Base-by-base conservation (phyloP, 495 filamentous ascomycete genomes). In the Trichoderma erinaceum region DNA sequence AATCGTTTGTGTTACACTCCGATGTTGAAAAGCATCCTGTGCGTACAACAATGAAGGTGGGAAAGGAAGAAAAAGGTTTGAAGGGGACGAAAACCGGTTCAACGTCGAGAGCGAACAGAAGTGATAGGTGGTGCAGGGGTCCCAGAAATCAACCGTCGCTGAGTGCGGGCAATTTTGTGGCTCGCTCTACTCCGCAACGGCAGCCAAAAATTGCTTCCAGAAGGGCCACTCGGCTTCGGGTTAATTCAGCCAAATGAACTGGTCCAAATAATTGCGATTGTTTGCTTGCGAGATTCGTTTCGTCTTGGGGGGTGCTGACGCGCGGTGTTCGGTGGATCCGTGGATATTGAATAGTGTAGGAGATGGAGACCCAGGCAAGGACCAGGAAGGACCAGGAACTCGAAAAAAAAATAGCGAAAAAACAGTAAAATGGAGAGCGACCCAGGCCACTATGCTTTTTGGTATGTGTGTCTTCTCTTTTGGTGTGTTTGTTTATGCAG, bases 171-270 rank as follows among this genome's bases (percentile, higher is more conserved):
- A 61, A 12, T 61, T 32, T 61, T 38, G 35, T 38, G 35, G 35
- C 35, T 48, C 23, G 27, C 56, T 29, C 25, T 25, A 32, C 56
- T 11, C 56, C 27, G 50, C 16, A 32, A 1, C 56, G 25, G 56
- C 56, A 18, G 27, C 13, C n/a, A 61, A 25, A 32, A 61, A 13
- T 61, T 11, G 56, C 23, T 61, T 61, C 56, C 56, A 61, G 23
- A 61, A 61, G 56, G 56, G 23, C 27, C 56, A 61, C 23, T 61
- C 56, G 56, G 56, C 56, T 27, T 61, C 56, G 56, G 56, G 56
- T 1, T 12, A 61, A 48, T 48, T 16, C 6, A 48, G 4, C 44
- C 4, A n/a, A 48, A 61, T 61, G 16, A 61, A 61, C 27, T 25
- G 56, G 10, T 32, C 27, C 27, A 61, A 61, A 27, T n/a, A 61